These are phyloP conservation scores for Viola pubescens DNA, from an alignment of 441 rosid genomes.

Conservation along the genomic window DNA sequence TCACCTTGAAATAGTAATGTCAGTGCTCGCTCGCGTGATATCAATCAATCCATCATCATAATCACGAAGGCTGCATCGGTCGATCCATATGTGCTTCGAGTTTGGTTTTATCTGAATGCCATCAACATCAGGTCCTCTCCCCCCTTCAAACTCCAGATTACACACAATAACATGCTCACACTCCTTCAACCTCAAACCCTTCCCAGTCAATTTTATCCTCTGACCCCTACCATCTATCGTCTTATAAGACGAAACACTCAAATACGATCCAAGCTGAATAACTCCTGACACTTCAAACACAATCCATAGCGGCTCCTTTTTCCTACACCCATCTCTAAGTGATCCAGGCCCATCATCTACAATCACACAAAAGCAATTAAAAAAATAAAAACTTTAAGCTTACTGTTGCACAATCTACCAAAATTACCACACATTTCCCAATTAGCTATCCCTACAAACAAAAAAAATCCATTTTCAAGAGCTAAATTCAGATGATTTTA, in stretches of 20 bases:
- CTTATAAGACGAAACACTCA: constrained; percentile 73
- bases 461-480: neutral
- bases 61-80: constrained; percentile 78
- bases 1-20: constrained; percentile 81
- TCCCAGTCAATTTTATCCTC: constrained; percentile 67
- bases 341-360: constrained; percentile 92
- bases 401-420: neutral
- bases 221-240: constrained; percentile 92
- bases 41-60: constrained; percentile 86
- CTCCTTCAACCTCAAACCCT: constrained; percentile 74
- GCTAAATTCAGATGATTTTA: neutral
- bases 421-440: neutral
- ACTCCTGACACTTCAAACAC: constrained; percentile 75
- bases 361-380: neutral
- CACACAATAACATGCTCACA: constrained; percentile 75
- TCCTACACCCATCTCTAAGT: constrained; percentile 65
- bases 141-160: constrained; percentile 82
- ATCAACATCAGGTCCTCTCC: constrained; percentile 76
- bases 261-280: constrained; percentile 48
- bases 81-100: constrained; percentile 80
- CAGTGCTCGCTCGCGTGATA: constrained; percentile 86
- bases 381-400: neutral
- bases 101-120: constrained; percentile 90
- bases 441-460: neutral
- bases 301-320: constrained; percentile 78